phyloP scores from a whole-genome alignment of 23 red algal species.

The Agarophyton chilense region DNA sequence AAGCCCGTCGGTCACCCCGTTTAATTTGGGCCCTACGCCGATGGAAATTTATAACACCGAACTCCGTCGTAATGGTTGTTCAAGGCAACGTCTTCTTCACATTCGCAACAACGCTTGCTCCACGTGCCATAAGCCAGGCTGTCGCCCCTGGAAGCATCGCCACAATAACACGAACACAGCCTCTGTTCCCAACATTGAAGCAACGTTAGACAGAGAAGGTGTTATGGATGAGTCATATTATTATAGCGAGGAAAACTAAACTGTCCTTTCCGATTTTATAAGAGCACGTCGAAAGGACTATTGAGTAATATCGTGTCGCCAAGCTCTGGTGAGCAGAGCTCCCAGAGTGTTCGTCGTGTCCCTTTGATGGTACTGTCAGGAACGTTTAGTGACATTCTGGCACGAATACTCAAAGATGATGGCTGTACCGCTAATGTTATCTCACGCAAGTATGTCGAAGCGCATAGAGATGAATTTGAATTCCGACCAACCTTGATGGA shows the following conservation, averaged over 20 bases:
- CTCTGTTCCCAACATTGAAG: too few species aligned
- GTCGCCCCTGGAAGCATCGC: too few species aligned
- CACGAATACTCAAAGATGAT: conserved; percentile 17
- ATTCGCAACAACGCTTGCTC: too few species aligned
- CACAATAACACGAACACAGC: too few species aligned
- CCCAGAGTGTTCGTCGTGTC: background rate
- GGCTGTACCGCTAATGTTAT: conserved; percentile 16
- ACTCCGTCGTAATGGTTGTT: too few species aligned
- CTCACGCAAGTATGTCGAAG: background rate
- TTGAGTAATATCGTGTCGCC: background rate
- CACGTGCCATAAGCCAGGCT: too few species aligned
- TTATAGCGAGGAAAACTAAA: background rate
- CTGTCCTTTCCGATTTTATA: background rate
- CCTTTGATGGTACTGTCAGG: background rate
- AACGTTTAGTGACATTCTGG: background rate
- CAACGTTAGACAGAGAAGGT: too few species aligned
- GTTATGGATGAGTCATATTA: too few species aligned
- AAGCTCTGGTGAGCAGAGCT: background rate
- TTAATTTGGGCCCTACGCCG: too few species aligned
- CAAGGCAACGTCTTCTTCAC: too few species aligned
- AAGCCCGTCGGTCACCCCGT: too few species aligned
- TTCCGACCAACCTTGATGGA: background rate
- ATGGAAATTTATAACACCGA: too few species aligned
- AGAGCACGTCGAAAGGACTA: background rate
- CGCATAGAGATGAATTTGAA: background rate